Evolutionary conservation across 768 basidiomycete genomes (phyloP), one percentile per base, ranked within the genome.

Genomic region (Punctularia strigosozonata): DNA sequence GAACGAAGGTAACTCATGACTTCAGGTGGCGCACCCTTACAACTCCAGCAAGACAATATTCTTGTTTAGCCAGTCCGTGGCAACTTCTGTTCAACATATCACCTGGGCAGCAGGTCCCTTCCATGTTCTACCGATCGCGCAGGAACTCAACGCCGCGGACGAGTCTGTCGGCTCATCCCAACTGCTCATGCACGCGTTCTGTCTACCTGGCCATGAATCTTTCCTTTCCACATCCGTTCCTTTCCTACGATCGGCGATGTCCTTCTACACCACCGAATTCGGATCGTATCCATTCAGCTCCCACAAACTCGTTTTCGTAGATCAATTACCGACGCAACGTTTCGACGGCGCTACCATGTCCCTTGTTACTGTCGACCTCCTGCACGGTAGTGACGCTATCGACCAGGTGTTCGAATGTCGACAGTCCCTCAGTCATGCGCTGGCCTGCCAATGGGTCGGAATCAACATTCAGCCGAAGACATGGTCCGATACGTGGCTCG

Each of bases 91-190:
- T n/a, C 95, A 98, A 55, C 95, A 98, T 52, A 79, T 99, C 43
- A 80, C 86, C 2, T 98, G 94, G 54, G 91, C 92, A 36, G 90
- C 88, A 7, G 95, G 95, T 2, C 92, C 94, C 4, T 98, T 98
- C 55, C 78, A 90, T 59, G 62, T 87, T 41, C 63, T 78, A 49
- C 63, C 75, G 8, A 77, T 88, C 36, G 73, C 79, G 25, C 58
- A 71, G 10, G 84, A 86, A 45, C 65, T 64, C 41, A 60, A 64
- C 30, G 55, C 65, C 1, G 79, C 80, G 39, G 80, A 81, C 42
- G 73, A 77, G 25, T 64, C 73, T 20, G 60, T 68, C 15, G 72
- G 73, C 20, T 71, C 71, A 18, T 68, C 71, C 7, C 83, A 80
- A 52, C 77, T 79, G 18, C 69, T 73, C 39, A 88, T 98, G 65